Evolutionary conservation across 1,284 basidiomycete genomes (phyloP).

Genomic region (Coniferiporia sulphurascens): DNA sequence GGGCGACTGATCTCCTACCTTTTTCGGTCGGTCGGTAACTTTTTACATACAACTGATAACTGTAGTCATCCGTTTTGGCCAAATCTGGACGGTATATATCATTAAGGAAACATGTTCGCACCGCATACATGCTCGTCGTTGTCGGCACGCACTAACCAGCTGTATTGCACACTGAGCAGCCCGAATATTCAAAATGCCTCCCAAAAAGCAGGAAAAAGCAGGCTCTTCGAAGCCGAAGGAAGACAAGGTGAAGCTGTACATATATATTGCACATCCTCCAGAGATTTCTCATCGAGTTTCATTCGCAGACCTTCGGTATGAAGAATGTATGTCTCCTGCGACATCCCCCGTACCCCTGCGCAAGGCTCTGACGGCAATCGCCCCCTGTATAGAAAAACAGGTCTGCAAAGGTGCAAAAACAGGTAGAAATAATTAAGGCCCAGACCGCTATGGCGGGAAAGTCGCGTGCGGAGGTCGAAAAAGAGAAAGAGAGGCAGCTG

Average conservation of each 20-base stretch:
- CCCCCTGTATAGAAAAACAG: constrained; percentile 74
- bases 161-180: not conserved
- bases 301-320: constrained; percentile 80
- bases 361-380: constrained; percentile 4
- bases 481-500: constrained; percentile 79
- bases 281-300: constrained; percentile 13
- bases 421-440: constrained; percentile 75
- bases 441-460: constrained; percentile 72
- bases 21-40: too few species aligned
- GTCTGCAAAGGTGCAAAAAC: constrained; percentile 87
- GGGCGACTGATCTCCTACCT: too few species aligned
- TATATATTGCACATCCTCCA: too few species aligned
- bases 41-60: too few species aligned
- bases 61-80: too few species aligned
- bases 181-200: constrained; percentile 48
- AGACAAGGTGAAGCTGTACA: constrained; percentile 53
- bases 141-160: not conserved
- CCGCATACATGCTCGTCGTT: not conserved
- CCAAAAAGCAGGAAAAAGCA: constrained; percentile 57
- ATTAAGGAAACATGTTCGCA: not conserved
- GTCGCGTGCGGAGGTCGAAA: constrained; percentile 71
- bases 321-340: constrained; percentile 68
- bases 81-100: not conserved
- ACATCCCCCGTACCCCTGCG: constrained; percentile 1
- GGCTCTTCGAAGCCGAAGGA: constrained; percentile 64